Percentiles rank a stretch among this genome's conserved stretches.
These are phyloP conservation scores for Musa troglodytarum DNA, from an alignment of 176 grass and related monocot species.

Conservation along the genomic window DNA sequence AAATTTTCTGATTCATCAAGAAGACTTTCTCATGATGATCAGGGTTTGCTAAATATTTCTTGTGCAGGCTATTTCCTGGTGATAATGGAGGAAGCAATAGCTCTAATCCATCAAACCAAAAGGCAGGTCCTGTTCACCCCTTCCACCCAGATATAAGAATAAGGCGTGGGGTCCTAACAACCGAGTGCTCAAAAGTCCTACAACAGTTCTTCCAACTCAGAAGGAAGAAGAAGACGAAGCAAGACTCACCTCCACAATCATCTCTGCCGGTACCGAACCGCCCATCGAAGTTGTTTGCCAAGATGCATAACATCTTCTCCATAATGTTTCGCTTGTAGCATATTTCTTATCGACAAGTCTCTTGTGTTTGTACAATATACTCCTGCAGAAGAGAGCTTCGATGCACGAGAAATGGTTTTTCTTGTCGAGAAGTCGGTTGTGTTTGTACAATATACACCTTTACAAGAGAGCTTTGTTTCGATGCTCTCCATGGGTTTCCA, in stretches of 20 bases:
- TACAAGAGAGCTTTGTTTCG: neutral
- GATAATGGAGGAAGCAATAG: conserved; percentile 35
- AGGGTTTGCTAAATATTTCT: neutral
- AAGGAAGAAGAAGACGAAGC: conserved; percentile 49
- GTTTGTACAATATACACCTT: neutral
- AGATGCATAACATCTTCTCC: conserved; percentile 63
- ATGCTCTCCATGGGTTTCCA: no score
- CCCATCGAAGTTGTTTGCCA: conserved; percentile 72
- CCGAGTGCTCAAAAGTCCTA: conserved; percentile 67
- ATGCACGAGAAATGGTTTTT: no score
- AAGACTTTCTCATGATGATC: neutral
- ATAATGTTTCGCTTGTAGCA: conserved; percentile 65
- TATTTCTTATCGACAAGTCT: neutral
- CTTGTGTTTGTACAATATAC: no score
- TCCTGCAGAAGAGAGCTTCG: no score
- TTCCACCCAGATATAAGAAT: conserved; percentile 87
- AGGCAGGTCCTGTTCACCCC: conserved; percentile 55
- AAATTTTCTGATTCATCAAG: neutral
- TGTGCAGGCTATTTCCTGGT: conserved; percentile 2
- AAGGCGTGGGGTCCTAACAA: conserved; percentile 58
- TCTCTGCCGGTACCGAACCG: conserved; percentile 29
- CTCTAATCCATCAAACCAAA: conserved; percentile 31
- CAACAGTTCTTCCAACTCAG: conserved; percentile 82
- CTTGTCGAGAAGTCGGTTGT: no score
- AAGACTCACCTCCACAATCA: conserved; percentile 32